A percentile compares a stretch with the other conserved stretches of the same genome.
phyloP scores from a whole-genome alignment of 1,139 yeast genomes.

The Wickerhamomyces sp. region DNA sequence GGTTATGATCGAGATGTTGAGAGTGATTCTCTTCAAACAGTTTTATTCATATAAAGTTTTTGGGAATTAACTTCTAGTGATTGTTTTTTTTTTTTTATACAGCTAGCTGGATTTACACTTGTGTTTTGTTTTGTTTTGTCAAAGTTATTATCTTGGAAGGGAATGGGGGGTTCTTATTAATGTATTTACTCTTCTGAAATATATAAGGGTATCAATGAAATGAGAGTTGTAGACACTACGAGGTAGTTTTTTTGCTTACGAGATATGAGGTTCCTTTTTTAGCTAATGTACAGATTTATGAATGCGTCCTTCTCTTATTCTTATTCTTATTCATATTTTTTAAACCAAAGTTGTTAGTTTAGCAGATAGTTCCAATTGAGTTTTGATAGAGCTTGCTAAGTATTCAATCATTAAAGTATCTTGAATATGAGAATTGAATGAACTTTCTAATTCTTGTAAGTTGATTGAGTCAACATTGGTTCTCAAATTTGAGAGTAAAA shows the following conservation, averaged over 20 bases:
- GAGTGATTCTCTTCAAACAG: too few species aligned
- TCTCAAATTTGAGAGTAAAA: slow-evolving; percentile 64
- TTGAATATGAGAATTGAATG: slow-evolving; percentile 71
- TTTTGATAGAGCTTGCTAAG: slow-evolving; percentile 78
- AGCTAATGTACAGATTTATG: slow-evolving; percentile 1
- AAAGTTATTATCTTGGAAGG: not conserved
- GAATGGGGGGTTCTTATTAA: not conserved
- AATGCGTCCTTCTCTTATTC: not conserved
- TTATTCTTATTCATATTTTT: not conserved
- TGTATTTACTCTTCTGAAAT: not conserved
- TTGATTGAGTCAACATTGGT: slow-evolving; percentile 42
- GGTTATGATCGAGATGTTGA: too few species aligned
- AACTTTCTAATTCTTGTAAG: slow-evolving; percentile 50
- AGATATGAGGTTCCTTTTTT: not conserved
- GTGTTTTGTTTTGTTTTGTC: too few species aligned
- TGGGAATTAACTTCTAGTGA: too few species aligned
- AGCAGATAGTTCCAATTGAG: slow-evolving; percentile 78
- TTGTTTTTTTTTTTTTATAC: too few species aligned
- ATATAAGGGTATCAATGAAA: too few species aligned
- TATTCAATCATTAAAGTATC: slow-evolving; percentile 82
- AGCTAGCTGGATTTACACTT: too few species aligned
- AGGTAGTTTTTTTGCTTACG: too few species aligned
- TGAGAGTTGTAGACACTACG: too few species aligned
- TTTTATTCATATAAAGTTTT: too few species aligned
- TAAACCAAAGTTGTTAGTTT: slow-evolving; percentile 50